Base-by-base conservation (phyloP, 139 green algal genomes). In the Chlamydomonas sp. region DNA sequence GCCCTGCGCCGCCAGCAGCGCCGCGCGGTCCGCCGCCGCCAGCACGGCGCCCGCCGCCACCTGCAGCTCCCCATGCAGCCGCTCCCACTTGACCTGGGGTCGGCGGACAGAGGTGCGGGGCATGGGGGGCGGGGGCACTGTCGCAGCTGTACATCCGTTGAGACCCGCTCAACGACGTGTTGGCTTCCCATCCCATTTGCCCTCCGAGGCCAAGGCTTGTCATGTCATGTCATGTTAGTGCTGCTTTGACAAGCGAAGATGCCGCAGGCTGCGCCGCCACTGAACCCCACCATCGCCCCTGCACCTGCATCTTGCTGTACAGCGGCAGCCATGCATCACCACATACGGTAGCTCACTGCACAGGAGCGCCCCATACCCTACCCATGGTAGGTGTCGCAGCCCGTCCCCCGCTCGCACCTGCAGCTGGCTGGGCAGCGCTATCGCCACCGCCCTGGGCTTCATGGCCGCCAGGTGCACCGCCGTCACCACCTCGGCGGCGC, bases 401-500 rank as follows among this genome's bases (percentile, higher is more conserved):
- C 31, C 31, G 31, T 49, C 31, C 31, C 31, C 31, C 31, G 10
- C 66, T 14, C 76, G 20, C 76, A 86, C 88, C 69, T 83, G 78
- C 84, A 91, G 31, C 78, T 91, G 82, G 63, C 73, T 73, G 10
- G 88, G 88, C 59, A 91, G 31, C 3, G 74, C 76, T 9, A 71
- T 60, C 71, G 67, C 6, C 63, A 86, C 63, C 18, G 88, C 78
- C 18, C 64, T 78, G 2, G 78, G 78, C n/a, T 73, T 72, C 15
- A 88, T 69, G 8, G 60, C 75, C 59, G 82, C 78, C 61, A 89
- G n/a, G 62, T 79, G 66, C 10, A 78, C 88, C 2, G 79, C 84
- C n/a, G 88, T 91, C 4, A 88, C 73, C 62, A 79, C 88, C 72
- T 91, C 88, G 4, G 88, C 88, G 18, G 79, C 80, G 5, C 78